Conservation (phyloP, 768 basidiomycete species). For the Psilocybe cubensis region DNA sequence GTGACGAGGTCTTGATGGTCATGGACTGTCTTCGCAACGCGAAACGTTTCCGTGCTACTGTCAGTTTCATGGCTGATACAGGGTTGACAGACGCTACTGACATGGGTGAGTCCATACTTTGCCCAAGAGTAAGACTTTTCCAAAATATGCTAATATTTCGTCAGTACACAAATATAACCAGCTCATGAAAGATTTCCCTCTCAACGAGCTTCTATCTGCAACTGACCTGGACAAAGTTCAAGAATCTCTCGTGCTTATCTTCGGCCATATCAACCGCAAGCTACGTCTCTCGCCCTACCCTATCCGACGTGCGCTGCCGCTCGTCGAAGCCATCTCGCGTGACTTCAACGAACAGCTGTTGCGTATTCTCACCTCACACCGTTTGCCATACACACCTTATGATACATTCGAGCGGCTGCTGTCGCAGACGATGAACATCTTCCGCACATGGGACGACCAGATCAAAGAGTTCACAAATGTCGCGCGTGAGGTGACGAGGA, state of each 20-base stretch:
- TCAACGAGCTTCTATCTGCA: constrained; percentile 95
- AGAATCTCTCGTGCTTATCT: constrained; percentile 85
- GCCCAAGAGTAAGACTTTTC: constrained; percentile 4
- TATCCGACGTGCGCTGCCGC: constrained; percentile 91
- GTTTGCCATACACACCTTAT: constrained; percentile 93
- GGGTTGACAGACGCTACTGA: constrained; percentile 95
- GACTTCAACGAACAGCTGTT: constrained; percentile 97
- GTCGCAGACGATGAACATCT: constrained; percentile 73
- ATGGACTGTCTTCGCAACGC: constrained; percentile 95
- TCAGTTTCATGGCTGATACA: constrained; percentile 97
- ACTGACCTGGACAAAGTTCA: constrained; percentile 96
- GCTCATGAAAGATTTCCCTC: constrained; percentile 98
- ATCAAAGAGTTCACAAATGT: constrained; percentile 94
- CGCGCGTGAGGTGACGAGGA: constrained; percentile 89
- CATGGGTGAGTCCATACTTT: constrained; percentile 53
- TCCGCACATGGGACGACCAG: constrained; percentile 86
- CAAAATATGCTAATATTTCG: neutral
- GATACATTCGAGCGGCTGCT: constrained; percentile 91
- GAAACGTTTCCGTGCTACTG: constrained; percentile 95
- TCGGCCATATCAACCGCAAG: constrained; percentile 93
- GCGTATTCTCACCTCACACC: constrained; percentile 87
- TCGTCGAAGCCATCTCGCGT: constrained; percentile 96
- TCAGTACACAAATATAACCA: constrained; percentile 97
- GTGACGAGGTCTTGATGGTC: constrained; percentile 91
- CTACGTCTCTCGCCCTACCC: constrained; percentile 96